These are phyloP conservation scores for Populus hybrid DNA, from an alignment of 441 rosid species.

Conservation along the genomic window DNA sequence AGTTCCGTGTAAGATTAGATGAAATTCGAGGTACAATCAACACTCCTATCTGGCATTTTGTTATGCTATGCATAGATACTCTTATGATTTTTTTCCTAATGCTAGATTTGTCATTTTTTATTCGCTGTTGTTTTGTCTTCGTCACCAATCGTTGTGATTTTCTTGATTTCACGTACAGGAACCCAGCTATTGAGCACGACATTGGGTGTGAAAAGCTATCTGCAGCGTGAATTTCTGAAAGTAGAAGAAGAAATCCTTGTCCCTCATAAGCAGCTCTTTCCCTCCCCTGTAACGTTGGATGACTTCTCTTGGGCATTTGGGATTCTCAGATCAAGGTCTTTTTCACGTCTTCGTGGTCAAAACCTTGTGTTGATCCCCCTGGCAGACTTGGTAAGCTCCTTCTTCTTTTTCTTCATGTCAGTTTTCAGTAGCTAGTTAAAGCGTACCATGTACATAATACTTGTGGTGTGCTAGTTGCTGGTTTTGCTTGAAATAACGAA, in stretches of 20 bases:
- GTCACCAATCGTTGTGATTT: neutral
- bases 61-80: neutral
- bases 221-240: slow-evolving; percentile 57
- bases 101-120: neutral
- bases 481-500: neutral
- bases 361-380: slow-evolving; percentile 85
- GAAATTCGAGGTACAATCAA: neutral
- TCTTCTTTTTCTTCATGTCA: slow-evolving; percentile 10
- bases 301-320: slow-evolving; percentile 95
- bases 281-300: slow-evolving; percentile 52
- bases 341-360: slow-evolving; percentile 87
- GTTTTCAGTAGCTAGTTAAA: slow-evolving; percentile 3
- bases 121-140: neutral
- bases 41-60: neutral
- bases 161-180: slow-evolving; percentile 40
- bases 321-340: slow-evolving; percentile 84
- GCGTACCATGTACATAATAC: neutral
- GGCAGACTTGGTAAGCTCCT: slow-evolving; percentile 69
- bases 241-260: slow-evolving; percentile 59
- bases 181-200: slow-evolving; percentile 80
- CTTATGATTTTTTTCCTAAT: neutral
- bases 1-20: neutral
- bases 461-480: neutral
- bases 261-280: slow-evolving; percentile 50
- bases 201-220: slow-evolving; percentile 58